Percentiles rank a stretch among this genome's conserved stretches.
These are phyloP conservation scores for Microcyclospora tardicrescens DNA, from an alignment of 2,329 filamentous ascomycete species.

Conservation along the genomic window DNA sequence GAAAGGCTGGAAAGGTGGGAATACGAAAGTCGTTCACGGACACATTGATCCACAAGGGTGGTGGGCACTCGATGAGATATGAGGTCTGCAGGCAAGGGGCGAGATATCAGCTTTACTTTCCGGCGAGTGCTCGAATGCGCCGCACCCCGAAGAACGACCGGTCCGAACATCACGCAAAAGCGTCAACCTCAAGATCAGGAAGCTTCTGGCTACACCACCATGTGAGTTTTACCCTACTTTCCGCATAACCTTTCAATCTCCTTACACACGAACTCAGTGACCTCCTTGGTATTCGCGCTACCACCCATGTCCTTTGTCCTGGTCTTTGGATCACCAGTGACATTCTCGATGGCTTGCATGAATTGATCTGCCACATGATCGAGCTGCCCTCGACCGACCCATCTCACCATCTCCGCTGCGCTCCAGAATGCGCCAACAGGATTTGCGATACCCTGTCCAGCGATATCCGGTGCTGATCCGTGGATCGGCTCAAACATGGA, in stretches of 20 bases:
- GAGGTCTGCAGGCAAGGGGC: no score
- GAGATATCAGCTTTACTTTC: no score
- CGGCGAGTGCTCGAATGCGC: no score
- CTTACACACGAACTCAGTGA: constrained; percentile 44
- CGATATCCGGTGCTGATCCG: constrained; percentile 40
- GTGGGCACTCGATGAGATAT: no score
- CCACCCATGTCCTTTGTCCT: constrained; percentile 50
- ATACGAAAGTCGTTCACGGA: constrained; percentile 22
- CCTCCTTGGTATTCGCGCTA: constrained; percentile 41
- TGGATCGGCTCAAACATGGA: constrained; percentile 53
- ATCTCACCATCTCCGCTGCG: constrained; percentile 53
- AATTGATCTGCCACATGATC: constrained; percentile 43
- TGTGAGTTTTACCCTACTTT: neutral
- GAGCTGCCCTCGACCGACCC: constrained; percentile 41
- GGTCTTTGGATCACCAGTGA: constrained; percentile 39
- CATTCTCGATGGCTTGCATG: constrained; percentile 48
- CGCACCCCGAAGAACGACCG: neutral
- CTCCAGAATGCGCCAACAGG: constrained; percentile 58
- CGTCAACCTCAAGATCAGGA: neutral
- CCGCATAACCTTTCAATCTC: constrained; percentile 31
- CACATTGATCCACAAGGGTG: no score
- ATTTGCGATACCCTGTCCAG: constrained; percentile 49
- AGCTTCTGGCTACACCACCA: no score
- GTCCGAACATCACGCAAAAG: neutral
- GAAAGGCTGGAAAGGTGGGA: constrained; percentile 39